Evolutionary conservation across 495 filamentous ascomycete species (phyloP), one percentile per base, ranked within the genome.

Genomic region (Trichoderma reesei): DNA sequence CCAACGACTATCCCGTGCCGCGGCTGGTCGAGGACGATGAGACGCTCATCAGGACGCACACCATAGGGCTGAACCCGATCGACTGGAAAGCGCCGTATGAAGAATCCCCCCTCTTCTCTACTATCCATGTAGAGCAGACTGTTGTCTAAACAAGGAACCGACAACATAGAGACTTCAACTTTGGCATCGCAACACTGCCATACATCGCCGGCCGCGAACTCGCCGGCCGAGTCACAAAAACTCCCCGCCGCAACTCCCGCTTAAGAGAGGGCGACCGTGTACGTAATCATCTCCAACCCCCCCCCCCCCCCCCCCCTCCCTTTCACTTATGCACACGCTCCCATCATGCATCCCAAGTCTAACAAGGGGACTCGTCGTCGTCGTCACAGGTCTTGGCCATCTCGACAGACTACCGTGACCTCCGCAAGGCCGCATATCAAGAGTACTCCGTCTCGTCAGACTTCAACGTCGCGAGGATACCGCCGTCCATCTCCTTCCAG

Each of bases 51-150:
- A 78, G 80, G 70, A 76, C 82, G 65, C 66, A 78, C 38, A 82
- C 81, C 11, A 82, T 89, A 72, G 87, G 86, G 2, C 72, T 90
- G 60, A 89, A 89, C 71, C 87, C 86, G 5, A 82, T 89, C 48
- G 87, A 90, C 71, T 90, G 87, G 87, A 90, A 89, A 75, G 83
- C 79, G 69, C 85, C 84, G 85, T 87, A 78, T 38, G 31, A 61
- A 14, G 5, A 11, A 39, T 60, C 11, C 36, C 18, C 26, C 31
- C 46, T 7, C 42, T 51, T 41, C 16, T 18, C 44, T 18, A 26
- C 26, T 48, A 9, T 18, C 9, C 16, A 18, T 8, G 44, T 26
- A 20, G 16, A n/a, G n/a, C 18, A 18, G 8, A 6, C 4, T 18
- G 8, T 3, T 20, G 9, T 18, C 44, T 18, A 20, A 20, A 18